phyloP scores from a whole-genome alignment of 2,329 filamentous ascomycete species.

The Sclerotinia glacialis region DNA sequence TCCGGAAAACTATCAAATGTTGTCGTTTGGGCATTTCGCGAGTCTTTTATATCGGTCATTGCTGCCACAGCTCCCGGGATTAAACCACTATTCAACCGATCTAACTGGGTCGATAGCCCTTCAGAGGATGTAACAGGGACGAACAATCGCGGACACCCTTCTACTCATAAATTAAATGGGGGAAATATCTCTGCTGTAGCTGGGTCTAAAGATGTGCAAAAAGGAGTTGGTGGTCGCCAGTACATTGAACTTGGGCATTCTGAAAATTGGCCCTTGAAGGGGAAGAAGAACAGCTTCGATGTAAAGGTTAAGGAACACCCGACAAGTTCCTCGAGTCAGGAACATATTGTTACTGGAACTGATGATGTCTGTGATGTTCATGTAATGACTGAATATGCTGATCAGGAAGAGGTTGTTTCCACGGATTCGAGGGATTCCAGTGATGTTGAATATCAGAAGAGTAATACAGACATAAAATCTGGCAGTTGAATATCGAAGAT shows the following conservation, averaged over 20 bases:
- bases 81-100: neutral
- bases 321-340: neutral
- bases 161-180: neutral
- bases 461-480: neutral
- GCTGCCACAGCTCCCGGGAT: neutral
- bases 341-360: neutral
- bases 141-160: neutral
- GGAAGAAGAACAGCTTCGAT: neutral
- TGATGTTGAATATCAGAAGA: constrained; percentile 3
- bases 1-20: neutral
- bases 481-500: neutral
- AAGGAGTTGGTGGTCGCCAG: constrained; percentile 3
- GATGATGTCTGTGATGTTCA: neutral
- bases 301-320: neutral
- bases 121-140: neutral
- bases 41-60: neutral
- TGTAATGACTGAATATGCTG: neutral
- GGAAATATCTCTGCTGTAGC: neutral
- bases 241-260: constrained; percentile 1
- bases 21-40: neutral
- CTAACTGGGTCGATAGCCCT: neutral
- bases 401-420: neutral
- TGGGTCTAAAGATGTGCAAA: neutral
- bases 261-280: neutral
- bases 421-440: neutral